phyloP scores from a whole-genome alignment of 306 rosid genomes.

The Lagenaria siceraria region DNA sequence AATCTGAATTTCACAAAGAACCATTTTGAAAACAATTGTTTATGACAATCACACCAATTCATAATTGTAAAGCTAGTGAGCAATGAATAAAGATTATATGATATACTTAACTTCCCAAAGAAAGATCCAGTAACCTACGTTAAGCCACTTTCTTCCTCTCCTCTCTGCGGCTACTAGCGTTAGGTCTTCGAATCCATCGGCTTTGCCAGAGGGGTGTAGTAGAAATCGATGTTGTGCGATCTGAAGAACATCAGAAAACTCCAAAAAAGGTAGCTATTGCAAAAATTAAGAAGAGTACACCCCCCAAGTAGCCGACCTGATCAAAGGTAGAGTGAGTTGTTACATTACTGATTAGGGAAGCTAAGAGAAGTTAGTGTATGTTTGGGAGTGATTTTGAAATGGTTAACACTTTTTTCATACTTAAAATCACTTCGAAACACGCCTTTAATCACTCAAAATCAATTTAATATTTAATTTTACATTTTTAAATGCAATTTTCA shows the following conservation, averaged over 20 bases:
- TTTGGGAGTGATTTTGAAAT: too few relatives aligned
- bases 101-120: not conserved
- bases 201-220: not conserved
- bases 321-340: conserved; percentile 12
- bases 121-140: not conserved
- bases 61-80: not conserved
- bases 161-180: not conserved
- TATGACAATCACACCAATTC: not conserved
- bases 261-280: conserved; percentile 82
- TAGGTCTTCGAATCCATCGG: not conserved
- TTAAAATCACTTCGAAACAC: too few relatives aligned
- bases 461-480: too few relatives aligned
- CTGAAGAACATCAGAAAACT: conserved; percentile 34
- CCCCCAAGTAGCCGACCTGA: conserved; percentile 95
- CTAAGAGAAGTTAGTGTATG: not conserved
- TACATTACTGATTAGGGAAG: too few relatives aligned
- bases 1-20: not conserved
- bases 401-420: too few relatives aligned
- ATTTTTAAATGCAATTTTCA: too few relatives aligned
- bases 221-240: not conserved
- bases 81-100: not conserved
- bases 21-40: not conserved
- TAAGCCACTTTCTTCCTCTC: not conserved
- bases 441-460: too few relatives aligned
- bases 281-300: conserved; percentile 69